These are phyloP conservation scores for Ajuga chamaepitys DNA, from an alignment of 257 asterid genomes.

Conservation along the genomic window DNA sequence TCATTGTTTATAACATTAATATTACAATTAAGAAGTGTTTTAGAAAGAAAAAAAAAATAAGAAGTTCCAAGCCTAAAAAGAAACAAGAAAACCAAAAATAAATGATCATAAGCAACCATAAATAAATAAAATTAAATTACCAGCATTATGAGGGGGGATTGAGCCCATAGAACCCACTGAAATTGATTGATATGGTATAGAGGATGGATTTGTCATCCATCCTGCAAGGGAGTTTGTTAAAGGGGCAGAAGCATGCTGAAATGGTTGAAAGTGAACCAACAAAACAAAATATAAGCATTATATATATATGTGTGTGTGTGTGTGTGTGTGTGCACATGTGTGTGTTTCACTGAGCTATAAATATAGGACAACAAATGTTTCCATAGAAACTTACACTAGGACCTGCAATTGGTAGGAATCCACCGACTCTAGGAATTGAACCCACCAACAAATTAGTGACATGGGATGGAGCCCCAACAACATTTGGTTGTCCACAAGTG, in stretches of 20 bases:
- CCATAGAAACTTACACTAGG: constrained; percentile 36
- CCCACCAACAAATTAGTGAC: constrained; percentile 31
- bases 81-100: neutral
- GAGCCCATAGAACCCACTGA: constrained; percentile 39
- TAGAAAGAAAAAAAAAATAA: neutral
- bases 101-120: neutral
- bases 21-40: neutral
- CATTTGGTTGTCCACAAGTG: constrained; percentile 40
- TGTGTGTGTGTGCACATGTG: too few species aligned
- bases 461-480: constrained; percentile 39
- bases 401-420: constrained; percentile 39
- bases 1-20: neutral
- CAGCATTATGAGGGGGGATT: constrained; percentile 40
- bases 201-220: constrained; percentile 42
- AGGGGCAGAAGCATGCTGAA: constrained; percentile 38
- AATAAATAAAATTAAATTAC: constrained; percentile 17
- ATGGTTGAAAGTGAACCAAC: constrained; percentile 24
- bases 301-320: too few species aligned
- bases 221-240: constrained; percentile 36
- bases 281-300: neutral
- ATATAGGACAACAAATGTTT: neutral
- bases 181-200: constrained; percentile 35
- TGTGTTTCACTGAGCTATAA: neutral
- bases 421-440: constrained; percentile 35
- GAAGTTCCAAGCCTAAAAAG: neutral